Base-by-base conservation (phyloP, 2,329 filamentous ascomycete genomes). In the Podosphaera fusca region DNA sequence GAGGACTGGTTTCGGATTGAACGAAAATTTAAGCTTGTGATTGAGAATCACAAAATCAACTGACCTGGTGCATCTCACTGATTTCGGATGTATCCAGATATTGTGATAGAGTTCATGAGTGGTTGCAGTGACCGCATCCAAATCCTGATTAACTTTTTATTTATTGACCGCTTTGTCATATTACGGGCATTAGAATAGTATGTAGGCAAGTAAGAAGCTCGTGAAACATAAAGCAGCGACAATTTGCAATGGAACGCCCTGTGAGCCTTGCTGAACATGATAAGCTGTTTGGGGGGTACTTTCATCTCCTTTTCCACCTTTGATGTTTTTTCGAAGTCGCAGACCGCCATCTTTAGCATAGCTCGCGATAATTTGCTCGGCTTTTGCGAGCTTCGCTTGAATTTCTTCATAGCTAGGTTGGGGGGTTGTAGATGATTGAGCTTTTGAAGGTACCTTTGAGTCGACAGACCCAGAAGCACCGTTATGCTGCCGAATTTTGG, bases 141-240 rank as follows among this genome's bases (percentile, higher is more conserved):
- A 42, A 42, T 42, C 3, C 38, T 12, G n/a, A 8, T 12, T 42
- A 14, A 14, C 38, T 42, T 42, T 12, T 42, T 7, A 42, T 4
- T 42, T 42, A 42, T 42, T 12, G 21, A 42, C 10, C 38, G 10
- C 38, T 42, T 42, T 14, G n/a, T 6, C 10, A 12, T 12, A 8
- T 42, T 42, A 2, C 9, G 9, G 38, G n/a, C 38, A 51, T 75
- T 81, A 98, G 71, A 98, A 98, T 75, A 98, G 88, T 70, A 96
- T 80, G 72, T 95, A 98, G 57, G 88, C 92, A 64, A 96, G 78
- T 67, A 98, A 71, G 73, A 98, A 98, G 74, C 87, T 89, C 61
- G 94, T 65, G 65, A 98, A 74, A 68, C 89, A 95, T 49, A 98
- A 73, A 30, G 80, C 74, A 30, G 92, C 90, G 50, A 86, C 86